Percentiles rank a stretch among this genome's conserved stretches.
phyloP scores from a whole-genome alignment of 768 basidiomycete genomes.

The Pleurotus tuoliensis region DNA sequence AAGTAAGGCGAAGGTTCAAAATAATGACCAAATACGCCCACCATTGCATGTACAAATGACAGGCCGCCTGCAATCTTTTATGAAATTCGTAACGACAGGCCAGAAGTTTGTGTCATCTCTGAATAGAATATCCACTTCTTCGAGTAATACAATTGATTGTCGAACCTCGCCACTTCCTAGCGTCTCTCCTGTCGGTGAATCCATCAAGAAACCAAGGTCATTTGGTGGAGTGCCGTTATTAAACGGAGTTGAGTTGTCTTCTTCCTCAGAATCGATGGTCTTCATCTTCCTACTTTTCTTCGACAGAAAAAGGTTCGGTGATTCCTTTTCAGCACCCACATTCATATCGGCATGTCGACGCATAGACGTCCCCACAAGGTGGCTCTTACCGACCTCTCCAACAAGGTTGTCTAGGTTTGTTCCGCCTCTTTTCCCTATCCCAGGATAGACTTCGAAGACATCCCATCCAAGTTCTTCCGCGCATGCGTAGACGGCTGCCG shows the following conservation, averaged over 20 bases:
- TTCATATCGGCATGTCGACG: slow-evolving; percentile 1
- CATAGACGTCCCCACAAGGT: slow-evolving; percentile 53
- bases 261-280: slow-evolving; percentile 1
- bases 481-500: slow-evolving; percentile 89
- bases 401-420: slow-evolving; percentile 74
- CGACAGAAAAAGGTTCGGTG: neutral
- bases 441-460: slow-evolving; percentile 95
- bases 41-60: slow-evolving; percentile 96
- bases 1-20: neutral
- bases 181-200: neutral
- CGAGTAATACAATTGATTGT: slow-evolving; percentile 88
- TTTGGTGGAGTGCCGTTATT: slow-evolving; percentile 7
- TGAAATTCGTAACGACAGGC: slow-evolving; percentile 76
- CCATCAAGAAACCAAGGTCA: slow-evolving; percentile 21
- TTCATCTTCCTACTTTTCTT: neutral
- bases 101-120: slow-evolving; percentile 85
- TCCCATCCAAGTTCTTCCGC: slow-evolving; percentile 94
- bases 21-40: slow-evolving; percentile 31
- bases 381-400: slow-evolving; percentile 93
- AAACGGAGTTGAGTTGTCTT: slow-evolving; percentile 4
- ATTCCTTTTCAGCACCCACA: neutral
- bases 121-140: slow-evolving; percentile 94
- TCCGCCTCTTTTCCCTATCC: slow-evolving; percentile 85
- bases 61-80: slow-evolving; percentile 80
- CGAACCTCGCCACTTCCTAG: slow-evolving; percentile 33